Conservation (phyloP, 495 filamentous ascomycete species). For the Penicillium tannophilum region DNA sequence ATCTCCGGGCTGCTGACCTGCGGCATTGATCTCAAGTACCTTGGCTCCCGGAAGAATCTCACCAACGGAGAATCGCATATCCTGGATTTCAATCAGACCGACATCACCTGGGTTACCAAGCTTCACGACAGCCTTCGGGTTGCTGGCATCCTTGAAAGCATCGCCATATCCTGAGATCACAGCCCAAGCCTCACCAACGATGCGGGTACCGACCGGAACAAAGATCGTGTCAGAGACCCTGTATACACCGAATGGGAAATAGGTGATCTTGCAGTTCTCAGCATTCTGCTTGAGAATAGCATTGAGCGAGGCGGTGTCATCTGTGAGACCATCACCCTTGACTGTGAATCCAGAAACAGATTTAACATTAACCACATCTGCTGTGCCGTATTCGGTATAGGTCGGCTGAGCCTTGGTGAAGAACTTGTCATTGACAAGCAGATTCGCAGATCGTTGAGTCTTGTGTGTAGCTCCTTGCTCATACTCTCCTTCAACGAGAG, state of each 20-base stretch:
- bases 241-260: constrained; percentile 64
- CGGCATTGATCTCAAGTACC: constrained; percentile 53
- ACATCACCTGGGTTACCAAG: constrained; percentile 59
- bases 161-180: constrained; percentile 52
- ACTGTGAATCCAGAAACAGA: constrained; percentile 35
- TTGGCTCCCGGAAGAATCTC: constrained; percentile 54
- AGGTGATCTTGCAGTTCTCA: constrained; percentile 53
- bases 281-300: constrained; percentile 50
- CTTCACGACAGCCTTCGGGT: constrained; percentile 58
- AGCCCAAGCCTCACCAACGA: constrained; percentile 58
- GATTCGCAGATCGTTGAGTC: constrained; percentile 22
- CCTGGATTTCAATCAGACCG: constrained; percentile 59
- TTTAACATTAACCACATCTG: constrained; percentile 55
- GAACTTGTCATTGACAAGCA: constrained; percentile 31
- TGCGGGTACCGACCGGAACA: constrained; percentile 54
- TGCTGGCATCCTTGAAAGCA: constrained; percentile 51
- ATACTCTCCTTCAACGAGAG: constrained; percentile 34
- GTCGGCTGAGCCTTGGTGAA: constrained; percentile 46
- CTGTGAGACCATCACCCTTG: constrained; percentile 44
- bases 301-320: constrained; percentile 54
- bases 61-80: constrained; percentile 56
- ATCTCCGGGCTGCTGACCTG: constrained; percentile 52
- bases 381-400: constrained; percentile 48
- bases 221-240: constrained; percentile 57
- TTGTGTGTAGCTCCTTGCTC: constrained; percentile 23